phyloP scores from a whole-genome alignment of 371 early-diverging fungal genomes.

The Mortierella sp. region DNA sequence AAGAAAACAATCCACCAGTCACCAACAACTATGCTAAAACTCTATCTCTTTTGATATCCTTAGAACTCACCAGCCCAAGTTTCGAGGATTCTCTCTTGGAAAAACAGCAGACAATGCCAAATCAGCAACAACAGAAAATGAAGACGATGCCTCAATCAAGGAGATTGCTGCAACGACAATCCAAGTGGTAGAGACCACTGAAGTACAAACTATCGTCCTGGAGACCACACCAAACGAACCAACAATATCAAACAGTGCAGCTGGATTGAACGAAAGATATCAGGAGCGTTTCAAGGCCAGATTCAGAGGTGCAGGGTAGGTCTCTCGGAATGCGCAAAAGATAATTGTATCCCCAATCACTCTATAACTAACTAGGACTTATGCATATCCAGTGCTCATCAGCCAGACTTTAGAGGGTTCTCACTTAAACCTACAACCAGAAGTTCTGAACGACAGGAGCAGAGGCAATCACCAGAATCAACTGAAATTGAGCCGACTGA shows the following conservation, averaged over 20 bases:
- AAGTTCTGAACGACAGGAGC: constrained; percentile 3
- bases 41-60: constrained; percentile 2
- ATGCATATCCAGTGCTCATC: constrained; percentile 19
- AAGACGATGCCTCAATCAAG: background rate
- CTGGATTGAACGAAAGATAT: constrained; percentile 38
- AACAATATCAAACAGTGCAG: background rate
- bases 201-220: background rate
- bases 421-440: constrained; percentile 15
- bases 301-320: constrained; percentile 50
- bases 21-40: background rate
- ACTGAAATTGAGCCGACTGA: background rate
- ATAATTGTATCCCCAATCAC: background rate
- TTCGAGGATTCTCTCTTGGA: constrained; percentile 40
- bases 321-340: background rate
- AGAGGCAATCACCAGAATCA: background rate
- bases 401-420: constrained; percentile 42
- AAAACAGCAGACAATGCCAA: constrained; percentile 14
- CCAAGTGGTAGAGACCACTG: background rate
- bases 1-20: background rate
- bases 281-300: constrained; percentile 42
- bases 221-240: background rate
- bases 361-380: background rate
- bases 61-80: constrained; percentile 47
- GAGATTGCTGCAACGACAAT: background rate
- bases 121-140: background rate